A percentile compares a stretch with the other conserved stretches of the same genome.
Evolutionary conservation across 176 grass and related monocot genomes (phyloP).

Genomic region (Themeda triandra): DNA sequence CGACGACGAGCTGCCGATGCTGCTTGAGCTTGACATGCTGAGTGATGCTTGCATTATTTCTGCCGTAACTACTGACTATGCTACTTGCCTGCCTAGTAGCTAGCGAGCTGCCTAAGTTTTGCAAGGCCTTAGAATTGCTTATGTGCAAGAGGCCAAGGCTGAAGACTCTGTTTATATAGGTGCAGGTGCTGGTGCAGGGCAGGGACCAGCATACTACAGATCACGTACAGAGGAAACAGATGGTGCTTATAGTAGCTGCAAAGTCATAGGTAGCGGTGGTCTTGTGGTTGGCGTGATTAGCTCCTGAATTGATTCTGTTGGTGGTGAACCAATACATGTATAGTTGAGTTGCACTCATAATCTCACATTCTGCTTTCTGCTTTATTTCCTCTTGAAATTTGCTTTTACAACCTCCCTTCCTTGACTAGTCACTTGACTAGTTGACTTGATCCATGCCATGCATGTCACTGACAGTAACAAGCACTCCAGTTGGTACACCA

Average conservation of each 20-base stretch:
- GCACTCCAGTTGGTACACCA: constrained; percentile 41
- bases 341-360: background rate
- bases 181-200: background rate
- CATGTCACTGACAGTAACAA: background rate
- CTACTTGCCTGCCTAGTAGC: background rate
- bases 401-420: background rate
- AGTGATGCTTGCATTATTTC: background rate
- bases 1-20: background rate
- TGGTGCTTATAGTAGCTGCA: background rate
- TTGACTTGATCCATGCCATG: background rate
- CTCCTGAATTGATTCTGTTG: background rate
- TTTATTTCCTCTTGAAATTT: background rate
- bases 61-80: background rate
- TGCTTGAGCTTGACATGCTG: constrained; percentile 12
- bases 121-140: background rate
- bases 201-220: background rate
- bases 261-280: background rate
- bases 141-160: background rate
- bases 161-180: constrained; percentile 19
- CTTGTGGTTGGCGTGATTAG: constrained; percentile 42
- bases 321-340: background rate
- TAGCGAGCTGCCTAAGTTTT: background rate
- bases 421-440: background rate
- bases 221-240: background rate
- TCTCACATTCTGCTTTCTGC: background rate